A percentile compares a stretch with the other conserved stretches of the same genome.
Conservation (phyloP, 345 rosid species). For the Punica granatum region DNA sequence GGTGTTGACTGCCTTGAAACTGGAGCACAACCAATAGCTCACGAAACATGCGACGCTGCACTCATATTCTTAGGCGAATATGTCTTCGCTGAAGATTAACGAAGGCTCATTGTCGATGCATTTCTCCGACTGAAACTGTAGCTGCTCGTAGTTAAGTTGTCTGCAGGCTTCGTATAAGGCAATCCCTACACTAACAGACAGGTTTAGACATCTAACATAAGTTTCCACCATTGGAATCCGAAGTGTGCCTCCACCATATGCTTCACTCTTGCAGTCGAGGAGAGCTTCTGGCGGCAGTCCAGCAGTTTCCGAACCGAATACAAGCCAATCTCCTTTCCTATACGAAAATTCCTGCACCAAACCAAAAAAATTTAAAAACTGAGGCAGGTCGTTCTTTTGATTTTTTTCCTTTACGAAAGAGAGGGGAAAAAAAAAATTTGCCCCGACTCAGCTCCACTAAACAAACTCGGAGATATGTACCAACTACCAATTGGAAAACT, state of each 20-base stretch:
- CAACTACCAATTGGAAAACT: too few relatives aligned
- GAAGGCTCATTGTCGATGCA: conserved; percentile 21
- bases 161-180: conserved; percentile 89
- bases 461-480: too few relatives aligned
- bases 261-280: conserved; percentile 50
- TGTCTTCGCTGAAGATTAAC: conserved; percentile 40
- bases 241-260: conserved; percentile 64
- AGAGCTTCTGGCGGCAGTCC: conserved; percentile 84
- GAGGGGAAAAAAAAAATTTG: too few relatives aligned
- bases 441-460: too few relatives aligned
- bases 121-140: conserved; percentile 31
- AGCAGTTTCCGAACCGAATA: conserved; percentile 83
- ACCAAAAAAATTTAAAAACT: background rate
- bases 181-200: conserved; percentile 85
- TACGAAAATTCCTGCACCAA: conserved; percentile 67
- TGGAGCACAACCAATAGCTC: background rate
- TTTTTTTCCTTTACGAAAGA: background rate
- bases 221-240: conserved; percentile 93
- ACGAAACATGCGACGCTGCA: too few relatives aligned
- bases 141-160: conserved; percentile 74
- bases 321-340: conserved; percentile 71
- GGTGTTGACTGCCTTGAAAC: conserved; percentile 1
- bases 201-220: conserved; percentile 83
- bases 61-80: conserved; percentile 37
- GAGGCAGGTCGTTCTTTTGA: background rate